These are phyloP conservation scores for Pedinophyceae sp. DNA, from an alignment of 139 green algal species.

Conservation along the genomic window DNA sequence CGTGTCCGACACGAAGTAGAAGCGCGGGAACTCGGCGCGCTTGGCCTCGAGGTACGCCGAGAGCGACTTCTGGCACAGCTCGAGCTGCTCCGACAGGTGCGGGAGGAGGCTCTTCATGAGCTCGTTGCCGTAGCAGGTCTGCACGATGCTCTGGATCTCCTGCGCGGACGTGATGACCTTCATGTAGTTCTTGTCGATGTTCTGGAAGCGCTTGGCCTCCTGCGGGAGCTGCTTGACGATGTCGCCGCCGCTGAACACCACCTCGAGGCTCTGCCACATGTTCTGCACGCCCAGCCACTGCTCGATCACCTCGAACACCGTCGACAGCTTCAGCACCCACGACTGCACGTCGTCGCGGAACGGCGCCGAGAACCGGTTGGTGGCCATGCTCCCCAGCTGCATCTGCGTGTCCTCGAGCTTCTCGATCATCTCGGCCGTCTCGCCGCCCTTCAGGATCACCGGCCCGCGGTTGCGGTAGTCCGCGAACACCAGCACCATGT, in stretches of 20 bases:
- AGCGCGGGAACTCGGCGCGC: constrained; percentile 80
- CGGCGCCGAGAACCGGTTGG: constrained; percentile 72
- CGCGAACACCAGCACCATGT: constrained; percentile 33
- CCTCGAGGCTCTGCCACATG: constrained; percentile 96
- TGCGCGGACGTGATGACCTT: constrained; percentile 70
- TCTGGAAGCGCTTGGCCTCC: constrained; percentile 87
- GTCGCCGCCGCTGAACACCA: constrained; percentile 83
- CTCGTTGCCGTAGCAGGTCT: constrained; percentile 69
- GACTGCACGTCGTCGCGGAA: constrained; percentile 67
- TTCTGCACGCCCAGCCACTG: constrained; percentile 83
- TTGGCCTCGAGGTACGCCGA: constrained; percentile 87
- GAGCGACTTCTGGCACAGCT: constrained; percentile 88
- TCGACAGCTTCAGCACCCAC: constrained; percentile 61
- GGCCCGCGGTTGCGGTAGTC: constrained; percentile 78
- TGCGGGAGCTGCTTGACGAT: constrained; percentile 91
- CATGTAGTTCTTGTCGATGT: constrained; percentile 94
- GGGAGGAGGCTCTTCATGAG: constrained; percentile 81
- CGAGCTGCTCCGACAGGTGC: constrained; percentile 82
- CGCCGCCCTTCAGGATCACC: constrained; percentile 70
- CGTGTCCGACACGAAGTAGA: constrained; percentile 95
- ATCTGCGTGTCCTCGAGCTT: constrained; percentile 90
- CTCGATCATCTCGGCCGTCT: constrained; percentile 84
- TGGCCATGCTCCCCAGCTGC: constrained; percentile 75
- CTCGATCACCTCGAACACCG: constrained; percentile 81
- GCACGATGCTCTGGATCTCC: constrained; percentile 69